phyloP scores from a whole-genome alignment of 306 rosid species.

The Spatholobus suberectus region DNA sequence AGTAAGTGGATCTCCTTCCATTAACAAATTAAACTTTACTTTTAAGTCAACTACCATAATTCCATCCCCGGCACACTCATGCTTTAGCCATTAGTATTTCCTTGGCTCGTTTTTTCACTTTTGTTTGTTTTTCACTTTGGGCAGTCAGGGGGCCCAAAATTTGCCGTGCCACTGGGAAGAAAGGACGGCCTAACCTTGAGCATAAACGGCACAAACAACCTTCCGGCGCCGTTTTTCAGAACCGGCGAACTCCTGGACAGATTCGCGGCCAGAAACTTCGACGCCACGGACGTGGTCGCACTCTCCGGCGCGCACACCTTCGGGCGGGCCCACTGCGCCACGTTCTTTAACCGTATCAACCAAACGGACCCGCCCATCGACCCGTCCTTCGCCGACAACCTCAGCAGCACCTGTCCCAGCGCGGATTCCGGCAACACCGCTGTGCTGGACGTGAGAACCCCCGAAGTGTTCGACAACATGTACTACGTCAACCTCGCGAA shows the following conservation, averaged over 20 bases:
- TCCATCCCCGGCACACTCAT: no score
- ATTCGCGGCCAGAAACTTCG: constrained; percentile 38
- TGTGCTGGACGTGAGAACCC: constrained; percentile 48
- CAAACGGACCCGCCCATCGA: constrained; percentile 47
- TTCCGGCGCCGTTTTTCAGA: constrained; percentile 44
- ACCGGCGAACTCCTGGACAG: constrained; percentile 21
- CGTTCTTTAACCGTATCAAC: constrained; percentile 46
- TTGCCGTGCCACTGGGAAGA: constrained; percentile 61
- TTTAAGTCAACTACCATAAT: no score
- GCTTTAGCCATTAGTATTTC: no score
- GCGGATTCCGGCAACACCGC: not conserved
- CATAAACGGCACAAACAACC: constrained; percentile 36
- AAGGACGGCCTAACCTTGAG: constrained; percentile 53
- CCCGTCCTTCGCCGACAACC: constrained; percentile 39
- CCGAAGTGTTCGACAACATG: constrained; percentile 51
- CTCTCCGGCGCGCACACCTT: constrained; percentile 68
- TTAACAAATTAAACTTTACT: no score
- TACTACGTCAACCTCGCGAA: constrained; percentile 53
- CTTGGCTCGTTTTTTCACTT: no score
- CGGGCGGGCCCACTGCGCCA: constrained; percentile 54
- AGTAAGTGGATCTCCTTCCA: no score
- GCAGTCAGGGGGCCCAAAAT: constrained; percentile 61
- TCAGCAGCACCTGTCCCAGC: constrained; percentile 39
- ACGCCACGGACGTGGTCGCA: constrained; percentile 57
- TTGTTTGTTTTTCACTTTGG: no score